phyloP scores from a whole-genome alignment of 2,329 filamentous ascomycete species.

The Paracorniculantispora psalliotae region DNA sequence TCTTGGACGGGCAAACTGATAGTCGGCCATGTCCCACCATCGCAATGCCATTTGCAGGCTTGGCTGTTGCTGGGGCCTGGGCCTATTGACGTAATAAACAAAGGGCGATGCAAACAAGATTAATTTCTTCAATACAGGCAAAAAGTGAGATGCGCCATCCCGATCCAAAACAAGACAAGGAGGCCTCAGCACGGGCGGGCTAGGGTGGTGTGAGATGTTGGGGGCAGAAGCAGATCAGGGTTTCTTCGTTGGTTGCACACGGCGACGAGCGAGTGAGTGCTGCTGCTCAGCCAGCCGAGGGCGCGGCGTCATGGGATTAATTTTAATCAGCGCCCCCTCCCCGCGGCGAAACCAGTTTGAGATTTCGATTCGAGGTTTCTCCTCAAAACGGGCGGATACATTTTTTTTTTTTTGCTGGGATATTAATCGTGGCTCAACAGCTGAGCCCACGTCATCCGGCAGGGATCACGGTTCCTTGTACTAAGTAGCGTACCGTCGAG shows the following conservation, averaged over 20 bases:
- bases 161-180: slow-evolving; percentile 1
- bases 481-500: too few species aligned
- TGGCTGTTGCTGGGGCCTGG: too few species aligned
- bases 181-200: too few species aligned
- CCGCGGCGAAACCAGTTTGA: slow-evolving; percentile 1
- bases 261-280: neutral
- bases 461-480: neutral
- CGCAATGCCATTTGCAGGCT: neutral
- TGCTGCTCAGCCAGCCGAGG: neutral
- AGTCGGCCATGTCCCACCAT: neutral
- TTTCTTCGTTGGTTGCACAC: neutral
- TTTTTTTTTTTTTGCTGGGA: too few species aligned
- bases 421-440: neutral
- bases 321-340: neutral
- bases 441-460: slow-evolving; percentile 3
- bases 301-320: neutral
- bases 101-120: neutral
- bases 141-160: neutral
- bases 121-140: neutral
- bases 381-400: neutral
- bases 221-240: too few species aligned
- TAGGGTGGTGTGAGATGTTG: too few species aligned
- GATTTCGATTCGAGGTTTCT: neutral
- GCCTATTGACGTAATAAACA: neutral
- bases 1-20: neutral